These are phyloP conservation scores for Cicer cuneatum DNA, from an alignment of 306 rosid species.

Conservation along the genomic window DNA sequence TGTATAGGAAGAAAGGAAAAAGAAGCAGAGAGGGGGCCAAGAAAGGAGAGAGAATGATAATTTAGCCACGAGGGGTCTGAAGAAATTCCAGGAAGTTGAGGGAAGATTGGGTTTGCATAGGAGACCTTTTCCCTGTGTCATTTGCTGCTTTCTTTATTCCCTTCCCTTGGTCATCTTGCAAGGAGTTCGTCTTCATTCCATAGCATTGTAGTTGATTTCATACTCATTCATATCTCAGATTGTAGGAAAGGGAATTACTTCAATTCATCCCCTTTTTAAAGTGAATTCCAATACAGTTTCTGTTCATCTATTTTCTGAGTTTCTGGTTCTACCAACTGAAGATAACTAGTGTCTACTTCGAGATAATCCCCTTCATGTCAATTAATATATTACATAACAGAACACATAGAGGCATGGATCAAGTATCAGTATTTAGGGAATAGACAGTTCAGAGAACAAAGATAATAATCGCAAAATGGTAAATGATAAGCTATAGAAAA, in stretches of 20 bases:
- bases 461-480: conserved; percentile 20
- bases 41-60: not conserved
- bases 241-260: not conserved
- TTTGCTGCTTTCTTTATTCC: not conserved
- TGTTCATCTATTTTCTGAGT: not conserved
- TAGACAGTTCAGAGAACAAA: conserved; percentile 4
- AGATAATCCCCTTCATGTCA: conserved; percentile 17
- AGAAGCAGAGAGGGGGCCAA: not conserved
- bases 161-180: not conserved
- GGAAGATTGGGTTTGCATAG: not conserved
- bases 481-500: conserved; percentile 34
- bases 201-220: not conserved
- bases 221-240: not conserved
- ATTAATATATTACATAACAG: conserved; percentile 6
- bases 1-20: not conserved
- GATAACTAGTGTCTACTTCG: conserved; percentile 4
- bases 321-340: not conserved
- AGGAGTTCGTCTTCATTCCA: not conserved
- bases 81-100: not conserved
- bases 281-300: not conserved
- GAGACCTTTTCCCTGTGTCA: not conserved
- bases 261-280: not conserved
- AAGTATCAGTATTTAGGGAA: conserved; percentile 10
- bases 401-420: conserved; percentile 9
- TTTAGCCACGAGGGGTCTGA: not conserved